Evolutionary conservation across 2,329 filamentous ascomycete species (phyloP), one percentile per base, ranked within the genome.

Genomic region (Trichoderma lentiforme): DNA sequence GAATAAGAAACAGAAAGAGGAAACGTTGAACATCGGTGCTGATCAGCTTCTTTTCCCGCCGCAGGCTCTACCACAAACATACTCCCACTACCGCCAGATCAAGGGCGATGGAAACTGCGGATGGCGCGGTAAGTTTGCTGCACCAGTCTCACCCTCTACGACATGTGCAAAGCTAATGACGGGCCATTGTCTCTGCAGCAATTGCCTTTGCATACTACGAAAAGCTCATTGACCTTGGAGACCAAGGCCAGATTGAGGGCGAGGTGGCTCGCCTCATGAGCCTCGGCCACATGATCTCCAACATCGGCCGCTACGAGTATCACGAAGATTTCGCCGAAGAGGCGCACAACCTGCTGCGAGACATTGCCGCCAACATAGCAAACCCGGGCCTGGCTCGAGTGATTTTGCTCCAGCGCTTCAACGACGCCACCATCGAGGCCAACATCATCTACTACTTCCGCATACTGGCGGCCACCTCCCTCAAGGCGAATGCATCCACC

Each of bases 91-190:
- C 79, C 93, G 96, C 70, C 91, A 91, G 12, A 90, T 97, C 80
- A 91, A 92, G 81, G 95, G 96, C 68, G 95, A 98, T 83, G 96
- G 96, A 72, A 97, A 97, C 80, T 98, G 96, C 83, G 96, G 95
- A 78, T 98, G 96, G 95, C 90, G 95, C 91, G 96, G 95, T 98
- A 87, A 85, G 91, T 84, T 76, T 9, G 18, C n/a, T n/a, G 15
- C 34, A 24, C 53, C 65, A 18, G 15, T 2, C 21, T 43, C 11
- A 3, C 8, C 21, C n/a, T 53, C 14, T 28, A 14, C 14, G 30
- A 1, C 15, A 8, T 28, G 28, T 3, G 39, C 6, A 51, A 21
- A 60, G 36, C 70, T 66, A 53, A 66, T 39, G 21, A 36, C 15
- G 9, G 39, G 26, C 18, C 7, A 36, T 26, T 36, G 3, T 3